A percentile compares a stretch with the other conserved stretches of the same genome.
Evolutionary conservation across 495 filamentous ascomycete species (phyloP).

Genomic region (Aspergillus campestris): DNA sequence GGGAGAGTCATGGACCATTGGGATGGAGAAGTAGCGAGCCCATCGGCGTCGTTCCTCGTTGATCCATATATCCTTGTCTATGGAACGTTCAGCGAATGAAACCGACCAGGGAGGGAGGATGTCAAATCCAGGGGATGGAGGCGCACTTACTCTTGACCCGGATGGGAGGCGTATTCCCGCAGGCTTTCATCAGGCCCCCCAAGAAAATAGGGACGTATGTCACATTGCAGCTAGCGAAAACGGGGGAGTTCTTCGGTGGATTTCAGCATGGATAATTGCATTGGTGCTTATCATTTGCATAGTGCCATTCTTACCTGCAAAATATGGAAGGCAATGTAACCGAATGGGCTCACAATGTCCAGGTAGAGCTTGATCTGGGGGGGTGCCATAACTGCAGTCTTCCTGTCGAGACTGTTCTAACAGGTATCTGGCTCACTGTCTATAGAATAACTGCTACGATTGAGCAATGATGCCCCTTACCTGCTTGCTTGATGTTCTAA

Average conservation of each 20-base stretch:
- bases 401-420: not conserved
- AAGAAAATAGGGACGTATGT: slow-evolving; percentile 62
- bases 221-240: slow-evolving; percentile 51
- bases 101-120: no score
- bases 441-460: no score
- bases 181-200: slow-evolving; percentile 59
- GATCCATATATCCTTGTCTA: slow-evolving; percentile 65
- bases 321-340: slow-evolving; percentile 59
- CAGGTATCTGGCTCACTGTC: no score
- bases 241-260: slow-evolving; percentile 44
- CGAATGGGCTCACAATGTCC: slow-evolving; percentile 65
- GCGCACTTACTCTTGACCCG: slow-evolving; percentile 53
- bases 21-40: slow-evolving; percentile 50
- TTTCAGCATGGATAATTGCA: not conserved
- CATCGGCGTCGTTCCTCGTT: slow-evolving; percentile 52
- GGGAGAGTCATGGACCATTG: slow-evolving; percentile 42
- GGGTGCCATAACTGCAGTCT: slow-evolving; percentile 26
- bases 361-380: slow-evolving; percentile 59
- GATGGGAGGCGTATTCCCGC: slow-evolving; percentile 55
- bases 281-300: not conserved
- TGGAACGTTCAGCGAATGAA: no score
- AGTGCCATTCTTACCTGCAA: slow-evolving; percentile 37
- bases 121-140: not conserved
- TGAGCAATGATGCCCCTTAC: no score
- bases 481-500: no score